Conservation (phyloP, 306 rosid species). For the apple (Malus domestica) region ASM211411v1 NC_041791.1:2184501-2185000, state of each 20-base stretch:
- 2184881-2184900: slow-evolving; percentile 98
- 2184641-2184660: background rate
- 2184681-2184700: slow-evolving; percentile 16
- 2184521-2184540: background rate
- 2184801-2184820: slow-evolving; percentile 59
- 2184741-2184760: slow-evolving; percentile 80
- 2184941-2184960: slow-evolving; percentile 82
- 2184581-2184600: background rate
- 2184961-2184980: slow-evolving; percentile 81
- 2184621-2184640: background rate
- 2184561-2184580: background rate
- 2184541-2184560: background rate
- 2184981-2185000: slow-evolving; percentile 65
- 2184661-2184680: slow-evolving; percentile 6
- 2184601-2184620: background rate
- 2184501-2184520: background rate
- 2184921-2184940: slow-evolving; percentile 97
- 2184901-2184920: slow-evolving; percentile 94
- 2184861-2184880: slow-evolving; percentile 27
- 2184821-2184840: slow-evolving; percentile 4
- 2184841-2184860: slow-evolving; percentile 22
- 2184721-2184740: slow-evolving; percentile 63
- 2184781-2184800: slow-evolving; percentile 86
- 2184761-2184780: slow-evolving; percentile 76
- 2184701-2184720: slow-evolving; percentile 87